Evolutionary conservation across 2,329 filamentous ascomycete genomes (phyloP).

Genomic region (Teratosphaeria pseudoeucalypti): DNA sequence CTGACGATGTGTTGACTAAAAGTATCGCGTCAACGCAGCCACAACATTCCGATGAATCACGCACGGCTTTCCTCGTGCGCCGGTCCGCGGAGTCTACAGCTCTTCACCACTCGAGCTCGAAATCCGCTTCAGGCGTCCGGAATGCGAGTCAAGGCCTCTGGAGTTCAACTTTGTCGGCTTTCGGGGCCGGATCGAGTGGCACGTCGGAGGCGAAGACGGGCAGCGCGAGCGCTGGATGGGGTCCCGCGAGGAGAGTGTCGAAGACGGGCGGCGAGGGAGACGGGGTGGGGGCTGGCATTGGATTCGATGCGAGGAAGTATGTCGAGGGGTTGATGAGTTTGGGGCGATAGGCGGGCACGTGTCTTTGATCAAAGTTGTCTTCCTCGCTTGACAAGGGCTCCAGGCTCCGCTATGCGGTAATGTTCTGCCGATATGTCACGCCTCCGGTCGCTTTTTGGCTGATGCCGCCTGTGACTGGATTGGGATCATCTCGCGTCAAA

Average conservation of each 20-base stretch:
- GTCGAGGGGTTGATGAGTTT: conserved; percentile 62
- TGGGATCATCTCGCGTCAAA: too few species aligned
- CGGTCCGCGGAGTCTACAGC: conserved; percentile 19
- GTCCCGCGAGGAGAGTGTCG: background rate
- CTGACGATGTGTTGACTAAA: background rate
- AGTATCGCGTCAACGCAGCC: background rate
- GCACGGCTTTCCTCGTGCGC: conserved; percentile 34
- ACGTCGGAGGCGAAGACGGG: background rate
- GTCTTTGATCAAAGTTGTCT: too few species aligned
- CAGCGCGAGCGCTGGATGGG: background rate
- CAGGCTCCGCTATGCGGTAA: too few species aligned
- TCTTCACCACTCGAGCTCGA: background rate
- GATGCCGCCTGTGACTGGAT: too few species aligned
- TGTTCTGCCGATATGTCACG: too few species aligned
- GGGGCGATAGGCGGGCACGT: conserved; percentile 22
- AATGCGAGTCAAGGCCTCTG: background rate
- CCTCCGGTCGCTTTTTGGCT: too few species aligned
- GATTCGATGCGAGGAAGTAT: conserved; percentile 65
- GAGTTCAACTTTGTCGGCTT: background rate
- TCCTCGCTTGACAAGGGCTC: too few species aligned
- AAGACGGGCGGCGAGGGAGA: conserved; percentile 19
- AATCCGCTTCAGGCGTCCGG: background rate
- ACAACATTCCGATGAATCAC: background rate
- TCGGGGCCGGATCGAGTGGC: conserved; percentile 3
- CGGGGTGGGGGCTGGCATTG: conserved; percentile 61